Conservation (phyloP, 371 early-diverging fungal species). For the Pancytospora philotis region DNA sequence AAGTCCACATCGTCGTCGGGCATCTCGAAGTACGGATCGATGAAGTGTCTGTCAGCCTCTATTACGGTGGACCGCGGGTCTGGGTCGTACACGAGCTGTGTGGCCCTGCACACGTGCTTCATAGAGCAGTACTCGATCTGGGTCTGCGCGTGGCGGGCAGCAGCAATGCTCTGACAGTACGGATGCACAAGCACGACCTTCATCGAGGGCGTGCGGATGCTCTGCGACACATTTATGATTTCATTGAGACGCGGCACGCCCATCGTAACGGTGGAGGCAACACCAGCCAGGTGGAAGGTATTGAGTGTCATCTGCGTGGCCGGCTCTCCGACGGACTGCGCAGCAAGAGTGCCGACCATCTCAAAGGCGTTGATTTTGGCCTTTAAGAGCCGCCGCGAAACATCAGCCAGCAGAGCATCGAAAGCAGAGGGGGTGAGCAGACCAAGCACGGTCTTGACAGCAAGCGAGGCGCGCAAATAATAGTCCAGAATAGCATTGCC, state of each 20-base stretch:
- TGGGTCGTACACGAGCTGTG: slow-evolving; percentile 94
- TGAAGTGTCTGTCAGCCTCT: slow-evolving; percentile 81
- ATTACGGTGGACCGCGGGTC: slow-evolving; percentile 70
- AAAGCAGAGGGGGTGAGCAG: slow-evolving; percentile 65
- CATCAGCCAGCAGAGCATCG: slow-evolving; percentile 82
- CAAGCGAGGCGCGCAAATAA: slow-evolving; percentile 31
- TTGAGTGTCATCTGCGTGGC: slow-evolving; percentile 99
- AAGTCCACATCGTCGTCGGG: slow-evolving; percentile 65
- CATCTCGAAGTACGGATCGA: slow-evolving; percentile 73
- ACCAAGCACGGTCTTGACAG: slow-evolving; percentile 28
- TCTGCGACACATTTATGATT: slow-evolving; percentile 92
- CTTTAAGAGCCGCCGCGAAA: slow-evolving; percentile 73
- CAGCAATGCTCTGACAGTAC: slow-evolving; percentile 67
- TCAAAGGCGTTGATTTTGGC: slow-evolving; percentile 85
- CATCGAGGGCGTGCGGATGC: slow-evolving; percentile 86
- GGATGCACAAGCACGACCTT: slow-evolving; percentile 68
- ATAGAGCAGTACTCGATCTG: slow-evolving; percentile 80
- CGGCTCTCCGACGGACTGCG: slow-evolving; percentile 98
- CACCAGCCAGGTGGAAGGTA: slow-evolving; percentile 98
- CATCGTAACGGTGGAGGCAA: slow-evolving; percentile 85
- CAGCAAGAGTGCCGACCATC: slow-evolving; percentile 97
- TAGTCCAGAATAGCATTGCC: slow-evolving; percentile 23
- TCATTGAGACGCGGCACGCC: slow-evolving; percentile 99
- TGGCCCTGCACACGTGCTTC: slow-evolving; percentile 67
- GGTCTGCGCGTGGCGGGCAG: slow-evolving; percentile 77